Base-by-base conservation (phyloP, 768 basidiomycete species). In the Gautieria morchelliformis region DNA sequence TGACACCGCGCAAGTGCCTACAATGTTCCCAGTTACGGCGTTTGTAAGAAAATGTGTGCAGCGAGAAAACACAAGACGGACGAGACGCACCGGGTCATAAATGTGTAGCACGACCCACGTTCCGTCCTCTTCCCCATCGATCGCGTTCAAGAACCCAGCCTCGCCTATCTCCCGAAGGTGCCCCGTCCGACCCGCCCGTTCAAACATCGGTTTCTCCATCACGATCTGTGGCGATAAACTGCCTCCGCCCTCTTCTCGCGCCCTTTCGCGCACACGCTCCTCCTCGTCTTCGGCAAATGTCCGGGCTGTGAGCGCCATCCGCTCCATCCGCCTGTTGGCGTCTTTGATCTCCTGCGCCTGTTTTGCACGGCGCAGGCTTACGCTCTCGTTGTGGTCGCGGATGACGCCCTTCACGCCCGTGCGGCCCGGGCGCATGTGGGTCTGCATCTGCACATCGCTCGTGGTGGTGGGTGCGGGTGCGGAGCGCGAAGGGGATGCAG, bases 351-450 rank as follows among this genome's bases (percentile, higher is more conserved):
- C 83, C 17, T 68, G 71, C 4, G 73, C 74, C 11, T 74, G 73
- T 61, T 77, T 79, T 24, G 78, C 75, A 14, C 20, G n/a, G 14
- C 48, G 45, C 37, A 37, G 46, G n/a, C 79, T 76, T 51, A 78
- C 74, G 3, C 87, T 87, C 64, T 93, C 90, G 58, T 83, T 75
- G 32, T 81, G 78, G 69, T 93, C 90, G 27, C 89, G 79, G 57
- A 93, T 87, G 58, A 93, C 90, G 24, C 90, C 89, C 63, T 93
- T 93, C 48, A 92, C 90, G 20, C 90, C 90, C 5, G 90, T 93
- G 27, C 90, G 76, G 4, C 89, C 89, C 10, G 87, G 87, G 4
- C 85, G 87, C 85, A 91, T 87, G 9, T 90, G 42, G 1, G 42
- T n/a, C 9, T 19, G 7, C 17, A 2, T 17, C 7, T 5, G 42